Percentiles rank a stretch among this genome's conserved stretches.
Evolutionary conservation across 2,329 filamentous ascomycete species (phyloP).

Genomic region (Scedosporium aurantiacum): DNA sequence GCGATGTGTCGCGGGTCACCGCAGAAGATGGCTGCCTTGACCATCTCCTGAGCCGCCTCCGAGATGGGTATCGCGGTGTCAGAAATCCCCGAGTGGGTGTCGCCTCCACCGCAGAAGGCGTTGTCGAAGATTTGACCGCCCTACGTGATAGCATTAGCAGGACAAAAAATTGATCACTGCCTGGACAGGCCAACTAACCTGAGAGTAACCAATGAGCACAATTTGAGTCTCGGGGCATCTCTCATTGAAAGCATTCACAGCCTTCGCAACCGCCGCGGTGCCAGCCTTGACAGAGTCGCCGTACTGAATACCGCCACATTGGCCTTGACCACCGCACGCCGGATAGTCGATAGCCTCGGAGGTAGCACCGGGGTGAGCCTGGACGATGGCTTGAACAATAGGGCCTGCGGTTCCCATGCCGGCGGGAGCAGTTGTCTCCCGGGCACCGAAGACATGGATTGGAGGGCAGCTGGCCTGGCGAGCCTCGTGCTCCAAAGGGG

Average conservation of each 20-base stretch:
- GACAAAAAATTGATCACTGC: neutral
- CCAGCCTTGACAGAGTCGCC: constrained; percentile 46
- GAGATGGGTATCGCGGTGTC: constrained; percentile 28
- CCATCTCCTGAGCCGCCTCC: constrained; percentile 36
- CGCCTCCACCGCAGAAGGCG: constrained; percentile 49
- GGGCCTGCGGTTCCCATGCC: constrained; percentile 40
- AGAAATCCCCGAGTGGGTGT: constrained; percentile 32
- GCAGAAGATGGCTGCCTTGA: constrained; percentile 56
- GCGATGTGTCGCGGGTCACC: constrained; percentile 48
- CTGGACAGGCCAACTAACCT: constrained; percentile 24
- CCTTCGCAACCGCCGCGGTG: constrained; percentile 44
- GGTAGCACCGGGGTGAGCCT: constrained; percentile 37
- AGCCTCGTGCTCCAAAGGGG: neutral
- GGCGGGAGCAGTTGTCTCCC: constrained; percentile 35
- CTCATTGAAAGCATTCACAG: constrained; percentile 46
- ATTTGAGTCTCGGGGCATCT: constrained; percentile 46
- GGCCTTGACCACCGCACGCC: constrained; percentile 22
- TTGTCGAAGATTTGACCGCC: constrained; percentile 55
- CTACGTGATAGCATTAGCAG: constrained; percentile 17
- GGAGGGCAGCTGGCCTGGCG: constrained; percentile 20
- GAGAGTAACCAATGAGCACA: constrained; percentile 51
- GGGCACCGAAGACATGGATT: constrained; percentile 34
- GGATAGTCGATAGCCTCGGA: constrained; percentile 48
- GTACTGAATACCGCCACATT: constrained; percentile 50
- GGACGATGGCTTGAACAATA: constrained; percentile 37